Base-by-base conservation (phyloP, 768 basidiomycete species). In the Phylloporus scabripes region DNA sequence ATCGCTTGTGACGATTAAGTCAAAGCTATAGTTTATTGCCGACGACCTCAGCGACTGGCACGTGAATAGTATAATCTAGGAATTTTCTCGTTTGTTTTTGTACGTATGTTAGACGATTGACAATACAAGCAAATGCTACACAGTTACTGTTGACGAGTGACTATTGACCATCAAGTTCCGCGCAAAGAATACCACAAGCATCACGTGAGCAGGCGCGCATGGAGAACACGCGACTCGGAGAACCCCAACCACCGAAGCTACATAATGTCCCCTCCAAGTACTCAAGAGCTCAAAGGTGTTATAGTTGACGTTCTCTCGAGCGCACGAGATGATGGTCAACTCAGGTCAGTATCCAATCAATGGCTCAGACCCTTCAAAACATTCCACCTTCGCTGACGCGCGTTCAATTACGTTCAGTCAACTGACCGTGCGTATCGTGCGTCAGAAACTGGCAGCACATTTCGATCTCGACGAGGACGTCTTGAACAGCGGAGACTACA, bases 361-460 rank as follows among this genome's bases (percentile, higher is more conserved):
- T 15, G 11, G 21, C 24, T 5, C 14, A 37, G 23, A 41, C 34
- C 20, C 11, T 26, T 14, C 11, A 29, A n/a, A 29, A 17, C 10
- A 23, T 42, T 24, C 23, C 3, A 17, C 26, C n/a, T 4, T 26
- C 15, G 38, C 31, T 54, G 42, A 48, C 44, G 42, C 23, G 7
- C 36, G 12, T 32, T 12, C n/a, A 8, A 26, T 42, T 38, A 48
- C 34, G 18, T 56, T 2, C 26, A 65, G 64, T 26, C 40, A 68
- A 49, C 49, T 70, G 23, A 83, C 82, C 2, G 71, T 71, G 14
- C 75, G 77, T 20, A 68, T 74, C 11, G 70, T 85, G 21, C 76
- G 83, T 11, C 61, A 67, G 48, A 58, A 70, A n/a, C 45, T 85
- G 1, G 83, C 83, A 63, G 56, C 66, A 21, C 55, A 69, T 20